phyloP scores from a whole-genome alignment of 2,329 filamentous ascomycete species.

The Beauveria rudraprayagi region DNA sequence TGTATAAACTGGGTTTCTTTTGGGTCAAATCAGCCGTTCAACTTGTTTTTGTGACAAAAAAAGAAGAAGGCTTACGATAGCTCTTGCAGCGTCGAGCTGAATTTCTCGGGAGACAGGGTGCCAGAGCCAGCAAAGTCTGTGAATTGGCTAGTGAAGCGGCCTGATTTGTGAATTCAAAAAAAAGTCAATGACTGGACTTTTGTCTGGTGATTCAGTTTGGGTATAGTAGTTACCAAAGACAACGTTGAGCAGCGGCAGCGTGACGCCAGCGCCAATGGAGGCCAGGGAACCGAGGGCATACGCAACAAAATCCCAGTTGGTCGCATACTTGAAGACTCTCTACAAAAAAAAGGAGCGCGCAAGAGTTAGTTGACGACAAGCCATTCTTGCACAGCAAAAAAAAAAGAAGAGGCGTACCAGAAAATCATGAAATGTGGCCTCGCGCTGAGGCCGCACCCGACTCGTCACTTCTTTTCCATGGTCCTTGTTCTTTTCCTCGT shows the following conservation, averaged over 20 bases:
- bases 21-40: slow-evolving; percentile 8
- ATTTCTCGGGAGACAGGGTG: slow-evolving; percentile 28
- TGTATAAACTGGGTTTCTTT: slow-evolving; percentile 44
- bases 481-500: slow-evolving; percentile 1
- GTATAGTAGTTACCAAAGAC: slow-evolving; percentile 38
- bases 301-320: slow-evolving; percentile 41
- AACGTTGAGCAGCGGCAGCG: slow-evolving; percentile 52
- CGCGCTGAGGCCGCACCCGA: slow-evolving; percentile 28
- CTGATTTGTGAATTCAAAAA: slow-evolving; percentile 29
- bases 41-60: neutral
- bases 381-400: slow-evolving; percentile 13
- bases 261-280: slow-evolving; percentile 44
- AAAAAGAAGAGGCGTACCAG: slow-evolving; percentile 14
- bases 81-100: slow-evolving; percentile 13
- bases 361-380: neutral
- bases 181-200: slow-evolving; percentile 17
- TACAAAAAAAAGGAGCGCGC: slow-evolving; percentile 13
- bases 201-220: neutral
- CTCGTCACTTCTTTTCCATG: slow-evolving; percentile 15
- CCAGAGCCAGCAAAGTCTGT: slow-evolving; percentile 15
- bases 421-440: slow-evolving; percentile 35
- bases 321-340: slow-evolving; percentile 47
- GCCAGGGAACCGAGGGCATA: slow-evolving; percentile 39
- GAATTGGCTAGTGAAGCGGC: slow-evolving; percentile 35
- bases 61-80: slow-evolving; percentile 7